Evolutionary conservation across 208 protist species (phyloP), one percentile per base, ranked within the genome.

Genomic region (Wallacemonas sp.): DNA sequence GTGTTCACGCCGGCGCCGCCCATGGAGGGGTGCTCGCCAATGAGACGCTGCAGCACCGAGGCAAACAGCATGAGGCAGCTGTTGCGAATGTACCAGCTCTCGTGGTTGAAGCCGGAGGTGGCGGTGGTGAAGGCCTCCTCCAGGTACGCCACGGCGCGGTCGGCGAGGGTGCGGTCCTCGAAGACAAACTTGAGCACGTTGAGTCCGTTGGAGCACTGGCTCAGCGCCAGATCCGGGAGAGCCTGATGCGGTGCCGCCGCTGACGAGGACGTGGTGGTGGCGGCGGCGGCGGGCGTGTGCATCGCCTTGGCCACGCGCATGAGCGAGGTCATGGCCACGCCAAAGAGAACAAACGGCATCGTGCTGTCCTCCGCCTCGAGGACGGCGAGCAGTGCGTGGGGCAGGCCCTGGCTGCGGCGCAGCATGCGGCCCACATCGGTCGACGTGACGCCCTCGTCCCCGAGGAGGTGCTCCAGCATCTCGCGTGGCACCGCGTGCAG

Each of bases 141-240:
- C 5, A 94, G 63, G 67, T 84, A 79, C 11, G 80, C 71, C 12
- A 93, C 71, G 1, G 78, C 64, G 44, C 86, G 77, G 16, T 89
- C 85, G 1, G 84, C 74, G 50, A 97, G 85, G 11, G 73, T 33
- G 46, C 86, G 94, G 65, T 97, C 86, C 55, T 97, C 91, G 70
- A 96, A 96, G 32, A 98, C 78, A 72, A 96, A 97, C 73, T 95
- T 95, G 42, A 98, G 64, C 26, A 98, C 92, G 72, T 98, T 97
- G 14, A 98, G 68, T 14, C 89, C 89, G 63, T 98, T 97, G 3
- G 90, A 92, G 49, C 83, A 86, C 64, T 92, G 90, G 32, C 87
- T 88, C 26, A 74, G 74, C 16, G 45, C 49, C 23, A 87, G 72
- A 11, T 82, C 77, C n/a, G 57, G 39, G 12, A 59, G 49, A 23